Percentiles rank a stretch among this genome's conserved stretches.
Conservation (phyloP, 2,329 filamentous ascomycete species). For the Beauveria medogensis region DNA sequence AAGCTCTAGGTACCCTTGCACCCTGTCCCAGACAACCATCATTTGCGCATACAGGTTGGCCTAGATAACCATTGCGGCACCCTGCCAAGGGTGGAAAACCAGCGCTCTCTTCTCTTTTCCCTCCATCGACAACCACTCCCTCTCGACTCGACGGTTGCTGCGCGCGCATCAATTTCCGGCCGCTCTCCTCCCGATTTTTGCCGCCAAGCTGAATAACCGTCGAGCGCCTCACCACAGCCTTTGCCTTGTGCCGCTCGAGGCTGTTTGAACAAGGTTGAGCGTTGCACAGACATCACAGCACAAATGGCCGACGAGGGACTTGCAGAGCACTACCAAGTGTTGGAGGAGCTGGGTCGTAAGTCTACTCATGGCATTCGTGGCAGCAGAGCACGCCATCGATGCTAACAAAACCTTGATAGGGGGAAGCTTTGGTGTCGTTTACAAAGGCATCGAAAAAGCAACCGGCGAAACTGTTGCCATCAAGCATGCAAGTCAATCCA, state of each 20-base stretch:
- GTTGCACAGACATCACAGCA: conserved; percentile 13
- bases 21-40: conserved; percentile 29
- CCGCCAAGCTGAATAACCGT: conserved; percentile 9
- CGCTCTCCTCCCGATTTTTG: conserved; percentile 2
- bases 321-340: conserved; percentile 83
- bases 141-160: conserved; percentile 4
- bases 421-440: conserved; percentile 61
- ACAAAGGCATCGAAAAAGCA: conserved; percentile 85
- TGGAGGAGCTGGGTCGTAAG: conserved; percentile 93
- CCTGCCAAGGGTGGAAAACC: conserved; percentile 3
- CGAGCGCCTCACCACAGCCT: neutral
- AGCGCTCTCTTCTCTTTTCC: neutral
- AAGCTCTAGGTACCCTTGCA: conserved; percentile 20
- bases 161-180: conserved; percentile 1
- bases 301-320: conserved; percentile 56
- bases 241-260: neutral
- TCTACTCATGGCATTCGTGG: conserved; percentile 17
- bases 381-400: neutral
- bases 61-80: conserved; percentile 14
- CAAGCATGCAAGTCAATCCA: conserved; percentile 65
- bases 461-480: conserved; percentile 94
- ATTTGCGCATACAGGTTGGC: conserved; percentile 12
- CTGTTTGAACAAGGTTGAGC: conserved; percentile 4
- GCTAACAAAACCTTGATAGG: conserved; percentile 12
- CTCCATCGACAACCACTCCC: neutral